phyloP scores from a whole-genome alignment of 805 yeast genomes.

The Candida oleophila region DNA sequence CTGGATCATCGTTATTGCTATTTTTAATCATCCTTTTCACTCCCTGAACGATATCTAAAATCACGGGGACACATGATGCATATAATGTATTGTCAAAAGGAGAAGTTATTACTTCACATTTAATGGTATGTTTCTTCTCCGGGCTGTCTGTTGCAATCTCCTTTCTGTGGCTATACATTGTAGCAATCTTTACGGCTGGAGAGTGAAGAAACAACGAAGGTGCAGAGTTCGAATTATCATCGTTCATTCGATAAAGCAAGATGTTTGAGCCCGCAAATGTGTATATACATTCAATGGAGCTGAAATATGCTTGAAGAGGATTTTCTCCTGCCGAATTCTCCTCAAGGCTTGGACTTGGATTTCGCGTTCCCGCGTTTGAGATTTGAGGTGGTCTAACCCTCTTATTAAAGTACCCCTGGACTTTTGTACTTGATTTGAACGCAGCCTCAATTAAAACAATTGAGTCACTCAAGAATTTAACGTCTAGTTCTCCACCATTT shows the following conservation, averaged over 20 bases:
- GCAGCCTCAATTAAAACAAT: slow-evolving; percentile 54
- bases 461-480: slow-evolving; percentile 57
- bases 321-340: slow-evolving; percentile 16
- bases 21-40: slow-evolving; percentile 47
- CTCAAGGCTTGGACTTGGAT: slow-evolving; percentile 4
- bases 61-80: slow-evolving; percentile 77
- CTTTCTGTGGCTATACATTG: slow-evolving; percentile 49
- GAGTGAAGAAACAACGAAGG: slow-evolving; percentile 62
- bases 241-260: slow-evolving; percentile 43
- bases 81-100: slow-evolving; percentile 70
- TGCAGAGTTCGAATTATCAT: slow-evolving; percentile 38
- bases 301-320: slow-evolving; percentile 8
- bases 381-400: slow-evolving; percentile 12
- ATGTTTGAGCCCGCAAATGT: slow-evolving; percentile 72
- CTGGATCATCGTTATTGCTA: not conserved
- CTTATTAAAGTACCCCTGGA: slow-evolving; percentile 35
- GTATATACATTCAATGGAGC: slow-evolving; percentile 49
- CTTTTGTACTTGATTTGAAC: slow-evolving; percentile 44
- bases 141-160: slow-evolving; percentile 12
- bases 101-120: slow-evolving; percentile 57
- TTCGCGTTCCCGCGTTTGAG: not conserved
- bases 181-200: slow-evolving; percentile 65
- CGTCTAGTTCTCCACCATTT: slow-evolving; percentile 69
- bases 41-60: slow-evolving; percentile 56
- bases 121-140: slow-evolving; percentile 42